Conservation (phyloP, 768 basidiomycete species). For the Gymnopilus junonius region DNA sequence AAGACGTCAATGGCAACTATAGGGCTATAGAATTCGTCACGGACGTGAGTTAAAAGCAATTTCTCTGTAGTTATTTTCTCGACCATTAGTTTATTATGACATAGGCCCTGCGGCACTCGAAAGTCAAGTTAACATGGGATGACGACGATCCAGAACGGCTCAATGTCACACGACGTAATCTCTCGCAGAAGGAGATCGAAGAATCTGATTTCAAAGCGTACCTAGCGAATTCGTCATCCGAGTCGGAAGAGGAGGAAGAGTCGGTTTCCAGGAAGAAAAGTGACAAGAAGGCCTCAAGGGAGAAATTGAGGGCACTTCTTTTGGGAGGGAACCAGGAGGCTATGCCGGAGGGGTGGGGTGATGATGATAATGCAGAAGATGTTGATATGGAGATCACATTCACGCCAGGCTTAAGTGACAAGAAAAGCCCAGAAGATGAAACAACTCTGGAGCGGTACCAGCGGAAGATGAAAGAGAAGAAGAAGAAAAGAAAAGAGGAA, state of each 20-base stretch:
- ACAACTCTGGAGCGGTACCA: constrained; percentile 91
- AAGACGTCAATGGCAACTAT: constrained; percentile 60
- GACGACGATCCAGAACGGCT: constrained; percentile 92
- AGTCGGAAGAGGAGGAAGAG: constrained; percentile 55
- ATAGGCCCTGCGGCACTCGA: constrained; percentile 95
- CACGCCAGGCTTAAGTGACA: constrained; percentile 75
- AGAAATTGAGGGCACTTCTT: constrained; percentile 76
- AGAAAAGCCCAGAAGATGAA: constrained; percentile 64
- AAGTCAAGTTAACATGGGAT: constrained; percentile 98
- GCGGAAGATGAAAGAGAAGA: constrained; percentile 88
- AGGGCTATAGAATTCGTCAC: constrained; percentile 90
- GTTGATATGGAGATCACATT: constrained; percentile 97
- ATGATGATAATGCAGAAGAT: constrained; percentile 48
- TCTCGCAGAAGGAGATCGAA: constrained; percentile 87
- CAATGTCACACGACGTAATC: constrained; percentile 74
- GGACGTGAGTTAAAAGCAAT: constrained; percentile 60
- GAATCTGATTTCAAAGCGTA: constrained; percentile 88
- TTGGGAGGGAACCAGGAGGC: constrained; percentile 68
- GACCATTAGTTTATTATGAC: background rate
- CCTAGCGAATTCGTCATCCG: constrained; percentile 73
- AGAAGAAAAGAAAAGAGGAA: constrained; percentile 79
- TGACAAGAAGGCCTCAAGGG: constrained; percentile 54
- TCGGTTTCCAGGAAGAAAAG: constrained; percentile 25
- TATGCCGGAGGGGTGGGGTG: constrained; percentile 86
- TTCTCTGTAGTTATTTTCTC: background rate